phyloP scores from a whole-genome alignment of 257 asterid species.

The Leptodermis oblonga region DNA sequence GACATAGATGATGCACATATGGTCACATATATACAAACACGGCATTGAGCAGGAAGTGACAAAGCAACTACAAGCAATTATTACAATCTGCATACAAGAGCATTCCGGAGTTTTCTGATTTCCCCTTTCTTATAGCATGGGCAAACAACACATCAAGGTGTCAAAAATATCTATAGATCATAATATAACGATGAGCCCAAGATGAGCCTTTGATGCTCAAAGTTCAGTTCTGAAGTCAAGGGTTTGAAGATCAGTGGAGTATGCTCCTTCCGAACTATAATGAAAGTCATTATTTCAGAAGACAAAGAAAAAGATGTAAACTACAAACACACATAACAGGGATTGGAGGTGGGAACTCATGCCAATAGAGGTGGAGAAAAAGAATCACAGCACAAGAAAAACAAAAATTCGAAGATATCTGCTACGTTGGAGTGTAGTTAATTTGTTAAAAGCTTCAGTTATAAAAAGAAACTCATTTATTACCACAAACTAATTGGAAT shows the following conservation, averaged over 20 bases:
- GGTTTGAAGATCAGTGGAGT: neutral
- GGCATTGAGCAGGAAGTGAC: too few species aligned
- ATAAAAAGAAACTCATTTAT: neutral
- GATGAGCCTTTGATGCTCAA: neutral
- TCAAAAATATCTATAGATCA: neutral
- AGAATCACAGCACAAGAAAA: neutral
- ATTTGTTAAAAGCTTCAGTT: neutral
- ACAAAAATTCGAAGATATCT: neutral
- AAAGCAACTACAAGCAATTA: too few species aligned
- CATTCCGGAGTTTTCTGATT: neutral
- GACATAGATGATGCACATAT: too few species aligned
- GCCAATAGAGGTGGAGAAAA: neutral
- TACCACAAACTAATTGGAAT: neutral
- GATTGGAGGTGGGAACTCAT: neutral
- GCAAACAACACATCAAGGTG: neutral
- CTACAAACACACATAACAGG: too few species aligned
- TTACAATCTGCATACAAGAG: neutral
- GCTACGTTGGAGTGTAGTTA: neutral
- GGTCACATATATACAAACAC: too few species aligned
- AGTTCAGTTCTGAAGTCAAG: neutral
- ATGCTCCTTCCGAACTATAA: too few species aligned
- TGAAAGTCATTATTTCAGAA: neutral
- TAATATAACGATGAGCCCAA: neutral
- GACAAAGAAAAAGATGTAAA: neutral
- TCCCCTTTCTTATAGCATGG: neutral